Conservation (phyloP, 176 grass and related monocot genomes). For the Calamus simplicifolius region DNA sequence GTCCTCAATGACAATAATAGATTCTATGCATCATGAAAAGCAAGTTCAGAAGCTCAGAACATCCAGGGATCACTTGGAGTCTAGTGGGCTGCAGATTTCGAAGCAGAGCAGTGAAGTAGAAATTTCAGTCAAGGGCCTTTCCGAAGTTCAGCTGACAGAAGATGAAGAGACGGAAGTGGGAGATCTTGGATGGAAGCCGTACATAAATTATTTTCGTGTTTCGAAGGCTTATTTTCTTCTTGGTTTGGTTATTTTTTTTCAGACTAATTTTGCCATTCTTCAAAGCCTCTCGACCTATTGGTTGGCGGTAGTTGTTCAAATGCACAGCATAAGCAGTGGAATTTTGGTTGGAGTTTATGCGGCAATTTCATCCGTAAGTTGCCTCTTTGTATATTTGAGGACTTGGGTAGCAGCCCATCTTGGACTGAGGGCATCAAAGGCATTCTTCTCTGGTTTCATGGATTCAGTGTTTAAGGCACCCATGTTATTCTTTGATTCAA, state of each 20-base stretch:
- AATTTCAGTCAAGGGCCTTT: constrained; percentile 25
- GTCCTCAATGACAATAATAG: constrained; percentile 55
- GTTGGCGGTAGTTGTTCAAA: constrained; percentile 67
- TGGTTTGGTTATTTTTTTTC: constrained; percentile 26
- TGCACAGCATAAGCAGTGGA: constrained; percentile 29
- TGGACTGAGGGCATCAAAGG: constrained; percentile 80
- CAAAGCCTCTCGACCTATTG: constrained; percentile 73
- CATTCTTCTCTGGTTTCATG: constrained; percentile 64
- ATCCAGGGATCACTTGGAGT: constrained; percentile 9
- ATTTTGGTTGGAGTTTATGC: constrained; percentile 72
- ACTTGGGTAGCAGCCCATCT: constrained; percentile 36
- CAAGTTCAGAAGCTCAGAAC: constrained; percentile 16
- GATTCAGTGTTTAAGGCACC: constrained; percentile 87
- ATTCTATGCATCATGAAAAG: constrained; percentile 28
- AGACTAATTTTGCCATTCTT: constrained; percentile 32
- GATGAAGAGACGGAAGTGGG: constrained; percentile 64
- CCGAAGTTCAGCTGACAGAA: constrained; percentile 59
- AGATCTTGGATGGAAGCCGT: constrained; percentile 88
- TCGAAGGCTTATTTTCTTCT: constrained; percentile 48
- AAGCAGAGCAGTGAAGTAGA: constrained; percentile 48
- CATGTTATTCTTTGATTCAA: constrained; percentile 92
- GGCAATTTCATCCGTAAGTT: constrained; percentile 51
- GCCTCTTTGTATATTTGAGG: constrained; percentile 57
- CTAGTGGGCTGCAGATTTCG: constrained; percentile 8
- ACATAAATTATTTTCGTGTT: constrained; percentile 61